Evolutionary conservation across 345 rosid genomes (phyloP).

Genomic region (Dimocarpus longan): DNA sequence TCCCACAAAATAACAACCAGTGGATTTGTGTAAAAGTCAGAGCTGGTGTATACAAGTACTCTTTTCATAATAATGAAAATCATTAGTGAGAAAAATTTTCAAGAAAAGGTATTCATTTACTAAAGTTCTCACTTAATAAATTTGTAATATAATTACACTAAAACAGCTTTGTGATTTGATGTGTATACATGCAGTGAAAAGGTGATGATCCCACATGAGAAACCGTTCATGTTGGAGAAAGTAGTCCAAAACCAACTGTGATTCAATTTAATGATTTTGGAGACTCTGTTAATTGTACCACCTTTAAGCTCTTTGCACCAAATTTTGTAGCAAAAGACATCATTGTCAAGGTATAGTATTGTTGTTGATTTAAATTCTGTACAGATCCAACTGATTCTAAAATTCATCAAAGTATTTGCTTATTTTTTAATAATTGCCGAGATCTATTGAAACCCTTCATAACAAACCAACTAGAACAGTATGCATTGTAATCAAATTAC

Average conservation of each 20-base stretch:
- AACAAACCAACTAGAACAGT: too few species aligned
- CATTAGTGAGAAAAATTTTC: too few species aligned
- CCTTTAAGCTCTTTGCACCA: slow-evolving; percentile 31
- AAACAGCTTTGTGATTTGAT: neutral
- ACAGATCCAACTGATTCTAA: neutral
- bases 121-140: too few species aligned
- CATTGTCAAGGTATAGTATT: slow-evolving; percentile 34
- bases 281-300: slow-evolving; percentile 16
- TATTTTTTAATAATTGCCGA: too few species aligned
- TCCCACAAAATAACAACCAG: slow-evolving; percentile 30
- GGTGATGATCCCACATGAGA: slow-evolving; percentile 37
- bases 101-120: too few species aligned
- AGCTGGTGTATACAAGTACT: slow-evolving; percentile 32
- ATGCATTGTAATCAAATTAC: neutral
- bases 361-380: too few species aligned
- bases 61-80: too few species aligned
- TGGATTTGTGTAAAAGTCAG: slow-evolving; percentile 39
- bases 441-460: too few species aligned
- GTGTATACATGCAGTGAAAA: slow-evolving; percentile 36
- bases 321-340: slow-evolving; percentile 45
- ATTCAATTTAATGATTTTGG: slow-evolving; percentile 37
- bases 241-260: slow-evolving; percentile 17
- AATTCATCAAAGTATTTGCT: too few species aligned
- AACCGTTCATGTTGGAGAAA: slow-evolving; percentile 41
- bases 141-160: too few species aligned